Base-by-base conservation (phyloP, 345 rosid species). In the Aurinia saxatilis region DNA sequence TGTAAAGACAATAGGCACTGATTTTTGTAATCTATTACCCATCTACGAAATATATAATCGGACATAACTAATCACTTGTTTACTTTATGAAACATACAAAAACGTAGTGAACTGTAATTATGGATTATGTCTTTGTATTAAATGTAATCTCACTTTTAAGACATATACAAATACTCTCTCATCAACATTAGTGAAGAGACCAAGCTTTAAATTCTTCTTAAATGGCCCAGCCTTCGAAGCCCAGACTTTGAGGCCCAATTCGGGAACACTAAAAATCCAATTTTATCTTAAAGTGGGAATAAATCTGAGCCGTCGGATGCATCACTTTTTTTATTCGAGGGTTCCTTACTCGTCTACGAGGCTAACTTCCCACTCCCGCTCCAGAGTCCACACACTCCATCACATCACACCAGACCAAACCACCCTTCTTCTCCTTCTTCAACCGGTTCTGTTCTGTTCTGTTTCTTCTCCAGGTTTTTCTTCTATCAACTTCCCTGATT, bases 271-370 rank as follows among this genome's bases (percentile, higher is more conserved):
- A 6, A 27, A 27, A 5, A 68, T 68, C 73, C 66, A 60, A 68
- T 57, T 33, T 23, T 9, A 2, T 37, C 50, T 5, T 38, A 10
- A 19, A 5, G 6, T 12, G 12, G n/a, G 6, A 30, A 41, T 1
- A 7, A 67, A 18, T 47, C 46, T 59, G 46, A 41, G 50, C 72
- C 72, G 58, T 67, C 58, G 13, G 44, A 58, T 58, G 36, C 1
- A 30, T 40, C 9, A 14, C 34, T 23, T 36, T 1, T 21, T 56
- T 39, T 10, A 46, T 16, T 65, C 23, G 41, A 60, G 62, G 73
- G 73, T 52, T 69, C 41, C 3, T n/a, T n/a, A n/a, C n/a, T 60
- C 25, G 38, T 68, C 41, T 54, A 45, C 42, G 31, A 42, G 53
- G 33, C 60, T 11, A 60, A 40, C 45, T 41, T 27, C 50, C 60